Evolutionary conservation across 257 asterid species (phyloP), one percentile per base, ranked within the genome.

Genomic region (Capsicum baccatum): DNA sequence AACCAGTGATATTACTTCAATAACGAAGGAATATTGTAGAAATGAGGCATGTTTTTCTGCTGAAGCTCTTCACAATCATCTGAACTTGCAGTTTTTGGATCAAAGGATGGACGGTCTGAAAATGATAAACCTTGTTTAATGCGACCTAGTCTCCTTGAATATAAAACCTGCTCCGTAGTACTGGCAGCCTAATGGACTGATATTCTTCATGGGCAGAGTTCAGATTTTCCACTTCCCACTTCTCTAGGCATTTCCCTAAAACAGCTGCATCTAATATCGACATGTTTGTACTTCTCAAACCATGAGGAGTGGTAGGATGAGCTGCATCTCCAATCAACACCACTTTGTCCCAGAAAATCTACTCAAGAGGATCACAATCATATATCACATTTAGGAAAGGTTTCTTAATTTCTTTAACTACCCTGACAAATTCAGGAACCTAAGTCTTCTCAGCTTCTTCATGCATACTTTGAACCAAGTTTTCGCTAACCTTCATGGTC

Each of bases 271-370:
- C 99, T 85, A 93, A 17, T 55, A 96, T 85, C 5, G 98, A 92
- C 99, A 94, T 94, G 94, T 96, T 96, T 83, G 99, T 93, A 95
- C 98, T 96, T 86, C 98, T 93, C 81, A 91, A 52, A 78, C 98
- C 98, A 73, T 93, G 98, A 42, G 99, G 98, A 47, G 97, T 94
- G 0, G 94, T 93, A 5, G 99, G 98, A 62, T 96, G 99, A 83
- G 99, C 98, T 17, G 97, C 97, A 78, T 96, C 99, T 85, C 98
- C 99, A 35, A 93, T 58, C 88, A 96, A 88, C 44, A 88, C 97
- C 35, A 93, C 97, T 11, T 89, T 91, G 70, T 90, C 90, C 98
- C 97, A 94, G 60, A 85, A 87, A n/a, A 96, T 69, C 79, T 84
- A 90, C 68, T 84, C 85, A 1, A 94, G 58, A 82, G 98, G 98